Percentiles rank a stretch among this genome's conserved stretches.
phyloP scores from a whole-genome alignment of 1,284 basidiomycete species.

The Apiotrichum akiyoshidainum region DNA sequence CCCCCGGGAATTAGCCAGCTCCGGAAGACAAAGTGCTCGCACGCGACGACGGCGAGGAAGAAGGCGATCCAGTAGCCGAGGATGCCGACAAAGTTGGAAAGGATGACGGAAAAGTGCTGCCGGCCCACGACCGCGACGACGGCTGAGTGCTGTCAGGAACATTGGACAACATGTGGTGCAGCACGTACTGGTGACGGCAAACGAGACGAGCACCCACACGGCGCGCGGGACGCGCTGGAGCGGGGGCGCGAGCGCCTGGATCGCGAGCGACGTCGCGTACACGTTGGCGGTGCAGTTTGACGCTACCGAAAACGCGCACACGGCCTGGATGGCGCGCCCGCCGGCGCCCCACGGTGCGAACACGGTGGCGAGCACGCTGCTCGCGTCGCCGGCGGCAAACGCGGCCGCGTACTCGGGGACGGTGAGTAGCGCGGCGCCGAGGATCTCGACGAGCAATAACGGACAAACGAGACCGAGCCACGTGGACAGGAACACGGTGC shows the following conservation, averaged over 20 bases:
- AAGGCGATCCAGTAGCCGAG: constrained; percentile 52
- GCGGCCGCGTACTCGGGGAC: constrained; percentile 57
- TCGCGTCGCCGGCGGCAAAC: constrained; percentile 56
- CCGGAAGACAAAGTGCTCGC: constrained; percentile 62
- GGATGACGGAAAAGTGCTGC: constrained; percentile 60
- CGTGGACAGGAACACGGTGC: constrained; percentile 58
- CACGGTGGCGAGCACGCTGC: constrained; percentile 46
- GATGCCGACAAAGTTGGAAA: constrained; percentile 57
- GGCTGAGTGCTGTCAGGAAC: too few species aligned
- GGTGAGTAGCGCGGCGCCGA: constrained; percentile 58
- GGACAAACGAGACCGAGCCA: constrained; percentile 58
- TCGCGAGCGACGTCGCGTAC: constrained; percentile 59
- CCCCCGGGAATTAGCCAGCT: constrained; percentile 47
- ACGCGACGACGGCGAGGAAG: constrained; percentile 56
- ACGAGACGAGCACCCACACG: constrained; percentile 59
- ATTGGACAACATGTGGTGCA: too few species aligned
- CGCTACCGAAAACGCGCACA: constrained; percentile 60
- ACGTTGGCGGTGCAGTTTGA: constrained; percentile 63
- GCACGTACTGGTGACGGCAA: constrained; percentile 55
- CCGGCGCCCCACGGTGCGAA: constrained; percentile 37
- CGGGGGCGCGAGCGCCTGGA: constrained; percentile 58
- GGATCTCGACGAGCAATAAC: constrained; percentile 57
- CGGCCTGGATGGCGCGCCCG: constrained; percentile 59
- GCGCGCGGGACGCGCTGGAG: constrained; percentile 61
- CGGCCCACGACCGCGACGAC: constrained; percentile 63